These are phyloP conservation scores for Leccinum obscurum DNA, from an alignment of 768 basidiomycete genomes.

Conservation along the genomic window DNA sequence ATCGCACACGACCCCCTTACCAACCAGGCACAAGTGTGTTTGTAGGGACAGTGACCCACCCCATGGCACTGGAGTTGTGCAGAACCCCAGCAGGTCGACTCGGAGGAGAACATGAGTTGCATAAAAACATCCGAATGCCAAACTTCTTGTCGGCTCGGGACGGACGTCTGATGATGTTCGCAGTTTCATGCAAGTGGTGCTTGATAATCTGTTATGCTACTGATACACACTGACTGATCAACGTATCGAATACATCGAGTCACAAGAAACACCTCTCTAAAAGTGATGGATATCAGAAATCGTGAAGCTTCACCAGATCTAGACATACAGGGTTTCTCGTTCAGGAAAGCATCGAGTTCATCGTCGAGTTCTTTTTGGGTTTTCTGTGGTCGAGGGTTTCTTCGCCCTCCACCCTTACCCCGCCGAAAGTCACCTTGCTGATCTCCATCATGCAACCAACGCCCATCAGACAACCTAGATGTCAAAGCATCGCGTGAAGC, in stretches of 20 bases:
- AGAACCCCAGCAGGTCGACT: no score
- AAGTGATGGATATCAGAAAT: slow-evolving; percentile 6
- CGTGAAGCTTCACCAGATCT: neutral
- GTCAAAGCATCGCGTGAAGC: slow-evolving; percentile 29
- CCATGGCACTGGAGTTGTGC: neutral
- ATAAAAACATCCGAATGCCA: neutral
- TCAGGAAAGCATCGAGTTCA: slow-evolving; percentile 78
- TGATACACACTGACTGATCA: slow-evolving; percentile 5
- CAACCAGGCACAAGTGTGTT: no score
- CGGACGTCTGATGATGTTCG: neutral
- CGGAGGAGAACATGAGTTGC: neutral
- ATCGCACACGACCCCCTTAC: neutral
- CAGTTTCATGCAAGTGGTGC: slow-evolving; percentile 1
- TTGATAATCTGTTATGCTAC: slow-evolving; percentile 5
- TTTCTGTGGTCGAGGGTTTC: slow-evolving; percentile 46
- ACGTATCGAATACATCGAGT: neutral
- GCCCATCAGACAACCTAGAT: slow-evolving; percentile 18
- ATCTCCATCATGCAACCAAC: slow-evolving; percentile 24
- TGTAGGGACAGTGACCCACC: no score
- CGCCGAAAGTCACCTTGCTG: slow-evolving; percentile 28
- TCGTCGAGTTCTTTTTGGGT: slow-evolving; percentile 80
- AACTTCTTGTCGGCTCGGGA: neutral
- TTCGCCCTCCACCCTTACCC: slow-evolving; percentile 38
- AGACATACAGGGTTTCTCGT: slow-evolving; percentile 41
- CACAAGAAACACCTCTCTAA: neutral